Evolutionary conservation across 2,329 filamentous ascomycete species (phyloP).

Genomic region (Fusarium sp.): DNA sequence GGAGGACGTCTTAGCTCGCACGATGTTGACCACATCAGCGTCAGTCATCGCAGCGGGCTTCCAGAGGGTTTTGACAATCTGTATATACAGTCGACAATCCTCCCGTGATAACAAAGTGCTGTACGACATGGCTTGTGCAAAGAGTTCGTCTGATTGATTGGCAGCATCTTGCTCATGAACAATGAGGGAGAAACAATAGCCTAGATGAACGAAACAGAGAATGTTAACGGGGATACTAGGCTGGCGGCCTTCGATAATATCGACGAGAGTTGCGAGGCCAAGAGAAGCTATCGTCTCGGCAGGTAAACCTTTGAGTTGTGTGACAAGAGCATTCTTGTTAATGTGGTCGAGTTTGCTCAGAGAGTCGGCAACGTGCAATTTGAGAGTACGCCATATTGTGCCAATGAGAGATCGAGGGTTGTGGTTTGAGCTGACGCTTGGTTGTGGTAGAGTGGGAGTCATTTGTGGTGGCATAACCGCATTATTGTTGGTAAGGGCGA

Average conservation of each 20-base stretch:
- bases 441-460: constrained; percentile 30
- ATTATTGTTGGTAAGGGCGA: constrained; percentile 53
- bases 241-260: constrained; percentile 55
- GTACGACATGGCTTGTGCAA: constrained; percentile 62
- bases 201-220: constrained; percentile 65
- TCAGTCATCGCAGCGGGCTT: constrained; percentile 55
- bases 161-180: constrained; percentile 58
- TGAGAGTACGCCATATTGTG: constrained; percentile 60
- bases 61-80: constrained; percentile 63
- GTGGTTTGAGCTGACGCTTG: constrained; percentile 46
- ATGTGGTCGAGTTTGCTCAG: constrained; percentile 57
- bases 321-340: constrained; percentile 57
- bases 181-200: constrained; percentile 63
- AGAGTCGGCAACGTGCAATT: constrained; percentile 61
- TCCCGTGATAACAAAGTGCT: constrained; percentile 53
- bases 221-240: constrained; percentile 57
- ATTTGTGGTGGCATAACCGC: constrained; percentile 31
- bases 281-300: constrained; percentile 54
- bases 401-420: constrained; percentile 54
- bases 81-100: constrained; percentile 56
- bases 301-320: constrained; percentile 56
- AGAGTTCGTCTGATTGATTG: constrained; percentile 56
- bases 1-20: constrained; percentile 40
- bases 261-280: constrained; percentile 58
- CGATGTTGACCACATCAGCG: constrained; percentile 47